Base-by-base conservation (phyloP, 202 grass and related monocot genomes). In the Elaeis oleifera region DNA sequence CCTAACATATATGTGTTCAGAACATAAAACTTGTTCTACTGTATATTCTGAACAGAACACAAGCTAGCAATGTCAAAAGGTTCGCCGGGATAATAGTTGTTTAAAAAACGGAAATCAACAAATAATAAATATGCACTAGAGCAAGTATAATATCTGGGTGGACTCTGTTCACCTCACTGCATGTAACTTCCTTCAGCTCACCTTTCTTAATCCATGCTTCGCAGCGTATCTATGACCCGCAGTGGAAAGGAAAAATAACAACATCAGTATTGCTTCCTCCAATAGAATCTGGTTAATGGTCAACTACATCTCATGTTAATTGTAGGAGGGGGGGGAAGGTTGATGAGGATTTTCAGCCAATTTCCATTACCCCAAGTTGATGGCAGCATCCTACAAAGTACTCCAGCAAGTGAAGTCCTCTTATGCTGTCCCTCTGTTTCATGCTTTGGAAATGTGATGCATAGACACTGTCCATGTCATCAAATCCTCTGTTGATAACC, bases 391-490 rank as follows among this genome's bases (percentile, higher is more conserved):
- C 83, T 58, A 92, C 88, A 21, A 97, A 97, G 77, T 77, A 82
- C 58, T 97, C 84, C 69, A 97, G 88, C 78, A 97, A 85, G 69
- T 97, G 84, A 83, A 86, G 69, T 54, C 94, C 94, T 86, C 82
- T 97, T 84, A 82, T 81, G 72, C 68, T 97, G 55, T 97, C 77
- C 71, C 75, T 92, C 56, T 84, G 76, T 48, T 86, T 86, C 82
- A 92, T 84, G 27, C 39, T 76, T 36, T 75, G 70, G 65, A 97
- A 97, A 75, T 97, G 94, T 18, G 94, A 97, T 60, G 88, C 94
- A 78, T 86, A 92, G 55, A 92, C 72, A 67, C 94, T 97, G 67
- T 97, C 85, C 77, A 97, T 82, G 75, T 97, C 94, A 83, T 97
- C 85, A 78, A 92, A 97, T 67, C 82, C 88, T 97, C 80, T 72